Evolutionary conservation across 2,329 filamentous ascomycete genomes (phyloP).

Genomic region (Hypomyces rosellus): DNA sequence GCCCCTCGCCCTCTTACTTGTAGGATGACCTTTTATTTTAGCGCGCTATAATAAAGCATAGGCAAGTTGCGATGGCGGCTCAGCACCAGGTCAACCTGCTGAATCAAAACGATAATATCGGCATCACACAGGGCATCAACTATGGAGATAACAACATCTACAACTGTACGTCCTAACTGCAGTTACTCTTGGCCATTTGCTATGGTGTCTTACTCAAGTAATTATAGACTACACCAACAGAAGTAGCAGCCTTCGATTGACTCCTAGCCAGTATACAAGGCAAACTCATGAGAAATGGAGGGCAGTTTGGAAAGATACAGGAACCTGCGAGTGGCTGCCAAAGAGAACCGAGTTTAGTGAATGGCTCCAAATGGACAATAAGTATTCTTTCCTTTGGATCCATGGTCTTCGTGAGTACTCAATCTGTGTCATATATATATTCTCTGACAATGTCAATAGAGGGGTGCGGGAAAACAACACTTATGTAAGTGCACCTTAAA

Average conservation of each 20-base stretch:
- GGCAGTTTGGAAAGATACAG: background rate
- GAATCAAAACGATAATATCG: background rate
- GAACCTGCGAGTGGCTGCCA: background rate
- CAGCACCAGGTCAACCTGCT: no score
- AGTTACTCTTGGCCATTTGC: no score
- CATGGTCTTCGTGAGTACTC: background rate
- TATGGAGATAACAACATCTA: background rate
- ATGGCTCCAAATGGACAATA: background rate
- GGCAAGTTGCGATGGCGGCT: no score
- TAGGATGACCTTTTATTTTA: no score
- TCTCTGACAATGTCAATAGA: background rate
- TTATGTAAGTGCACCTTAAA: background rate
- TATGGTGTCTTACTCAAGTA: no score
- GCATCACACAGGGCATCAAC: background rate
- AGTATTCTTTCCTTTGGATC: background rate
- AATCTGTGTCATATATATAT: background rate
- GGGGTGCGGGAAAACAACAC: background rate
- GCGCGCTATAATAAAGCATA: no score
- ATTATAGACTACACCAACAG: background rate
- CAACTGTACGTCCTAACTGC: background rate
- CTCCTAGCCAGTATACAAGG: background rate
- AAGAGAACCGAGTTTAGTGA: background rate
- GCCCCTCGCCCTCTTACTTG: no score
- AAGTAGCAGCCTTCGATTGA: background rate
- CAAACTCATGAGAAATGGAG: background rate